Evolutionary conservation across 2,329 filamentous ascomycete species (phyloP), one percentile per base, ranked within the genome.

Genomic region (Emmonsiellopsis sp.): DNA sequence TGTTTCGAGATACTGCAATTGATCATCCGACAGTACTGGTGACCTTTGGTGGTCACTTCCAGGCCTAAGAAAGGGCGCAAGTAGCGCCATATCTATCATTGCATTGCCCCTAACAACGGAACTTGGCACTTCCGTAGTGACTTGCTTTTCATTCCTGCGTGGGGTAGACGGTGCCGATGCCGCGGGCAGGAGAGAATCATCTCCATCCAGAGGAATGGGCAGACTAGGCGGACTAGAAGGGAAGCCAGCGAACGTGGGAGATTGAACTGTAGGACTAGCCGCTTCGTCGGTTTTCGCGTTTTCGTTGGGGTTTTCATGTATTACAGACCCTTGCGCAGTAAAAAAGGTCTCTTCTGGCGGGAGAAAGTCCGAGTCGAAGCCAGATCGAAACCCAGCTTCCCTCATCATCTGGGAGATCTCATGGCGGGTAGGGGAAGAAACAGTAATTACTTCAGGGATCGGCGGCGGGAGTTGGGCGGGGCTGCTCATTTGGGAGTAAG

Each of bases 331-430:
- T 11, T 51, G n/a, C 11, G 32, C 13, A 5, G 32, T 27, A n/a
- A 39, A 43, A 32, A 34, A 42, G 17, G 11, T 17, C 27, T 54
- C 39, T 31, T 42, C 42, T 14, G 51, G 50, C 11, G 27, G 45
- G 14, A 58, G 54, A 39, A 65, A 52, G 11, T 74, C 68, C 3
- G 72, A 71, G 49, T 73, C 69, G 43, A 77, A 59, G 14, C 69
- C 69, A 21, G 73, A 73, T 37, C 73, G 67, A 60, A 77, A 78
- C 3, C 75, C 76, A 11, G 74, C 75, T 47, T 78, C 72, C 48
- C 67, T 70, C 42, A 78, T 77, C 47, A 78, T 63, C 42, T 69
- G 60, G 46, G 69, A 71, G 40, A 77, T 75, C 27, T 75, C 69
- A 9, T 64, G 52, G 42, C 68, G 65, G 57, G 68, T 61, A 58